A percentile compares a stretch with the other conserved stretches of the same genome.
phyloP scores from a whole-genome alignment of 1,284 basidiomycete genomes.

The Tilletia caries region DNA sequence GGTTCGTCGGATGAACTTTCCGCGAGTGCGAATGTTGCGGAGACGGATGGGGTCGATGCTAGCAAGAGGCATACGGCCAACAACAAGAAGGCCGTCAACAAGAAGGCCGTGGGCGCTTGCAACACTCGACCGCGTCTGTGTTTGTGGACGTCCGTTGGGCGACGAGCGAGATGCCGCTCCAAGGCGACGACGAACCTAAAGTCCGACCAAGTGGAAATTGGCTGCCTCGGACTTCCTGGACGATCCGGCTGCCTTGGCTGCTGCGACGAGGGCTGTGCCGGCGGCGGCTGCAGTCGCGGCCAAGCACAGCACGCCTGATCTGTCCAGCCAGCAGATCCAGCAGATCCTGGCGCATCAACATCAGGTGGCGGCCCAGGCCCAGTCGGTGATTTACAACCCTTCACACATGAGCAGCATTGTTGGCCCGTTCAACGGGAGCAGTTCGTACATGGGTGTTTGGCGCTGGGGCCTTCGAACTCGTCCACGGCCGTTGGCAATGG shows the following conservation, averaged over 20 bases:
- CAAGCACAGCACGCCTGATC: conserved; percentile 33
- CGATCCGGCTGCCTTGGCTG: neutral
- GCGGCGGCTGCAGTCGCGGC: conserved; percentile 32
- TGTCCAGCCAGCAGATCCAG: too few relatives aligned
- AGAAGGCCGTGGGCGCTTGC: too few relatives aligned
- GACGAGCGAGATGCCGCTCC: too few relatives aligned
- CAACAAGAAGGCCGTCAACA: too few relatives aligned
- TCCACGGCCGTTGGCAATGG: neutral
- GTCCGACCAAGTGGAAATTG: too few relatives aligned
- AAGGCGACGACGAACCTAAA: too few relatives aligned
- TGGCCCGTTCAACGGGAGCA: neutral
- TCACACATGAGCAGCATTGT: conserved; percentile 4
- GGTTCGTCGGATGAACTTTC: too few relatives aligned
- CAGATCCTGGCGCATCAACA: conserved; percentile 11
- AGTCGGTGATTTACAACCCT: neutral
- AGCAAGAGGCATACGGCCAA: too few relatives aligned
- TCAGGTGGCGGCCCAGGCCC: neutral
- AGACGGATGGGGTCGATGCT: too few relatives aligned
- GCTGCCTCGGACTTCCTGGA: neutral
- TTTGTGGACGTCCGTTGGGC: too few relatives aligned
- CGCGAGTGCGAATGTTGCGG: too few relatives aligned
- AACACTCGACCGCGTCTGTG: too few relatives aligned
- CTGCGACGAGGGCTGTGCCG: neutral
- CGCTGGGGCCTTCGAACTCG: neutral
- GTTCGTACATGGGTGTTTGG: neutral